These are phyloP conservation scores for Oenanthe sinensis DNA, from an alignment of 129 eudicot genomes.

Conservation along the genomic window DNA sequence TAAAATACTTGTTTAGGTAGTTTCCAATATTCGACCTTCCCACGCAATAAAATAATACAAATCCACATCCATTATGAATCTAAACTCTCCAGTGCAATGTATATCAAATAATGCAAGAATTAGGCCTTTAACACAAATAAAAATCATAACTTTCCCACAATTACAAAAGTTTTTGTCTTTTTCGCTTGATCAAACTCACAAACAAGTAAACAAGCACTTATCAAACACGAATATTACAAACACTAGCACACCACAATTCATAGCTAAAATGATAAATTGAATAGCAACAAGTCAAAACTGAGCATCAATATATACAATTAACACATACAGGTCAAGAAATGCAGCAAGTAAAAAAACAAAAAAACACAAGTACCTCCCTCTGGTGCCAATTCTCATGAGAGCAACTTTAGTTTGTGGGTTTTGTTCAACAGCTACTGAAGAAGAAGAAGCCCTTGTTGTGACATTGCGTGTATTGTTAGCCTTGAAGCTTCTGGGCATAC, in stretches of 20 bases:
- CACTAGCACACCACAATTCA: background rate
- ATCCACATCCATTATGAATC: background rate
- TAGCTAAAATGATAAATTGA: background rate
- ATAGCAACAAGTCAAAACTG: background rate
- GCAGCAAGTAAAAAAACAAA: background rate
- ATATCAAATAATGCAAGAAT: background rate
- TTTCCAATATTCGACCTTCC: background rate
- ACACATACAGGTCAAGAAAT: background rate
- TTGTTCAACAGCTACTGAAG: slow-evolving; percentile 63
- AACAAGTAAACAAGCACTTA: background rate
- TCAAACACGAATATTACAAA: background rate
- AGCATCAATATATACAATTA: background rate
- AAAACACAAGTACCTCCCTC: slow-evolving; percentile 53
- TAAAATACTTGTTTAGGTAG: background rate
- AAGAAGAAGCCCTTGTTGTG: background rate
- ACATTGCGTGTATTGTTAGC: background rate
- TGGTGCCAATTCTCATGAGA: slow-evolving; percentile 61
- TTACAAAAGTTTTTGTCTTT: background rate
- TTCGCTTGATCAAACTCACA: background rate
- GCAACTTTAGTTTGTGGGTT: slow-evolving; percentile 49
- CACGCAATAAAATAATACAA: background rate
- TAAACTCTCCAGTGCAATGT: background rate
- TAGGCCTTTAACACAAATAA: background rate
- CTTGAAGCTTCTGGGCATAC: slow-evolving; percentile 18
- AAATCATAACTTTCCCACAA: background rate